These are phyloP conservation scores for Hypocreales sp. DNA, from an alignment of 2,329 filamentous ascomycete genomes.

Conservation along the genomic window DNA sequence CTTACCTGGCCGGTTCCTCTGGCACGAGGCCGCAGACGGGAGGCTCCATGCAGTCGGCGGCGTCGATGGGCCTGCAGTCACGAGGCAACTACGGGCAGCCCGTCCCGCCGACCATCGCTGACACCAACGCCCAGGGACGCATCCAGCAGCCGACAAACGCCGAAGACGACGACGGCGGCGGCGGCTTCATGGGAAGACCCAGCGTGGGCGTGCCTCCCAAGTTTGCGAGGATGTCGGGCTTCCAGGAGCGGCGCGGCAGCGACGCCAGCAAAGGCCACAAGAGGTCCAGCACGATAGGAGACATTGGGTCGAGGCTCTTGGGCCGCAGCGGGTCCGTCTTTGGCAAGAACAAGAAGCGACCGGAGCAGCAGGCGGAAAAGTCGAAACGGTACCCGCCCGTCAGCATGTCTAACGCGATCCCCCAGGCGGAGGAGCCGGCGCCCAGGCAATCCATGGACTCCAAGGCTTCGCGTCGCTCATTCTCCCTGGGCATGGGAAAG, in stretches of 20 bases:
- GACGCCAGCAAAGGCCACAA: slow-evolving; percentile 45
- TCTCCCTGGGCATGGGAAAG: slow-evolving; percentile 52
- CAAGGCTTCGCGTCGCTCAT: slow-evolving; percentile 48
- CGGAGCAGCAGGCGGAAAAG: slow-evolving; percentile 39
- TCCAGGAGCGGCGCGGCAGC: slow-evolving; percentile 32
- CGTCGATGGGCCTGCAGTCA: slow-evolving; percentile 47
- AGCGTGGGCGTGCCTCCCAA: slow-evolving; percentile 44
- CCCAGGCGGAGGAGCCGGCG: slow-evolving; percentile 35
- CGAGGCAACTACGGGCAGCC: slow-evolving; percentile 71
- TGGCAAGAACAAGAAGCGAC: slow-evolving; percentile 39
- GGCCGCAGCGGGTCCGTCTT: slow-evolving; percentile 73
- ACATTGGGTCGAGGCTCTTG: slow-evolving; percentile 70
- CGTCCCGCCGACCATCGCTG: slow-evolving; percentile 69
- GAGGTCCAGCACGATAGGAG: slow-evolving; percentile 62
- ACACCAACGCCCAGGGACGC: slow-evolving; percentile 76
- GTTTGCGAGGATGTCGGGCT: slow-evolving; percentile 41
- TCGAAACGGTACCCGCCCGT: slow-evolving; percentile 71
- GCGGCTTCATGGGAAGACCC: slow-evolving; percentile 46
- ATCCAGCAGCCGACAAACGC: slow-evolving; percentile 57
- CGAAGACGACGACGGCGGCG: slow-evolving; percentile 55
- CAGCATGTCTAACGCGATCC: slow-evolving; percentile 67
- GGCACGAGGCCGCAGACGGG: slow-evolving; percentile 59
- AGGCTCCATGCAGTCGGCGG: slow-evolving; percentile 57
- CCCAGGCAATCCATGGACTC: slow-evolving; percentile 55
- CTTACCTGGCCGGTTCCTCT: slow-evolving; percentile 28